Conservation (phyloP, 1,284 basidiomycete species). For the Leccinum subrobustum region DNA sequence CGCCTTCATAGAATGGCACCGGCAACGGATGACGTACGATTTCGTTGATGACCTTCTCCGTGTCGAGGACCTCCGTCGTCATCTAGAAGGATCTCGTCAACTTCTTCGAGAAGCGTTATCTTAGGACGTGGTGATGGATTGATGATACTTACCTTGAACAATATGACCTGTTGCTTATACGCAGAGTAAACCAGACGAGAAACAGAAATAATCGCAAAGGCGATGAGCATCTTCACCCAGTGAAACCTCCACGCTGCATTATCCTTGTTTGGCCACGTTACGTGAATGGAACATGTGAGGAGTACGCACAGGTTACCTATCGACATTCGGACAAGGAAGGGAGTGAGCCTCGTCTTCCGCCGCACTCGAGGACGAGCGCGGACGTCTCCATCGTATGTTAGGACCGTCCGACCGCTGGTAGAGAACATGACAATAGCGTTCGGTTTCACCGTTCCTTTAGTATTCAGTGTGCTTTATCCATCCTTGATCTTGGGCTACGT, state of each 20-base stretch:
- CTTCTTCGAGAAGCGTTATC: too few species aligned
- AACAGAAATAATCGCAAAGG: slow-evolving; percentile 79
- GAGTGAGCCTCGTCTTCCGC: slow-evolving; percentile 48
- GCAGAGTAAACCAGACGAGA: slow-evolving; percentile 49
- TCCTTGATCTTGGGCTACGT: too few species aligned
- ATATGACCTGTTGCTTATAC: slow-evolving; percentile 29
- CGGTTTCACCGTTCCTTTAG: not conserved
- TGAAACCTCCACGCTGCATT: slow-evolving; percentile 75
- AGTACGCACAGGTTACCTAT: slow-evolving; percentile 70
- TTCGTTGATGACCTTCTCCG: too few species aligned
- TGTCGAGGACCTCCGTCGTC: too few species aligned
- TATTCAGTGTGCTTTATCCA: too few species aligned
- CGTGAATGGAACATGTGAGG: not conserved
- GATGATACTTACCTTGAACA: too few species aligned
- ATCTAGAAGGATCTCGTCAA: too few species aligned
- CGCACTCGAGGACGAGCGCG: slow-evolving; percentile 18
- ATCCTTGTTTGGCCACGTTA: slow-evolving; percentile 8
- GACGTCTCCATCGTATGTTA: slow-evolving; percentile 20
- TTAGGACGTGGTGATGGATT: too few species aligned
- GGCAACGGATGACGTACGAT: too few species aligned
- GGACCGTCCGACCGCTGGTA: not conserved
- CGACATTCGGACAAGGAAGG: slow-evolving; percentile 80
- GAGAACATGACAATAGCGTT: not conserved
- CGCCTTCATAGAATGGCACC: too few species aligned
- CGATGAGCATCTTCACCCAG: slow-evolving; percentile 67